These are phyloP conservation scores for Cladophialophora exuberans DNA, from an alignment of 2,329 filamentous ascomycete species.

Conservation along the genomic window DNA sequence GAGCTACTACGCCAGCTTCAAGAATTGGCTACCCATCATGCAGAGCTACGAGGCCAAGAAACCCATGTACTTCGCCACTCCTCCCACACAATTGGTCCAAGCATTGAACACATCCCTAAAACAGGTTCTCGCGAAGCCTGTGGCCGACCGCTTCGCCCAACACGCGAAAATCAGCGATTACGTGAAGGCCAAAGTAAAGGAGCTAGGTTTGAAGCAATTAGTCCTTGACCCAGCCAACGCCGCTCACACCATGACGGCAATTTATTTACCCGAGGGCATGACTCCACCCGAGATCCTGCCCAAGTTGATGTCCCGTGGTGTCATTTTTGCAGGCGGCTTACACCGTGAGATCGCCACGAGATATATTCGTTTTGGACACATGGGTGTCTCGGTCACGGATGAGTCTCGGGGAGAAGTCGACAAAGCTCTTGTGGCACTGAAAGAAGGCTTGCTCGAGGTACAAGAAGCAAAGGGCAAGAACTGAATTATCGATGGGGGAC, in stretches of 20 bases:
- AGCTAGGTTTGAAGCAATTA: constrained; percentile 84
- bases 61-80: constrained; percentile 96
- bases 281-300: constrained; percentile 82
- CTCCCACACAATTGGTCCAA: constrained; percentile 89
- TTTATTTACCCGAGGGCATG: constrained; percentile 86
- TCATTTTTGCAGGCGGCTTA: constrained; percentile 92
- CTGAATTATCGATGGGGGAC: background rate
- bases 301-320: constrained; percentile 79
- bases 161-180: constrained; percentile 80
- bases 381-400: constrained; percentile 92
- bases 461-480: constrained; percentile 59
- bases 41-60: constrained; percentile 98
- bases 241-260: constrained; percentile 96
- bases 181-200: constrained; percentile 80
- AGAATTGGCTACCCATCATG: constrained; percentile 99
- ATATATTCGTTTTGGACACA: constrained; percentile 96
- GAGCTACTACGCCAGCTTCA: constrained; percentile 94
- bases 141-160: constrained; percentile 79
- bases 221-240: constrained; percentile 85
- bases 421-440: constrained; percentile 77
- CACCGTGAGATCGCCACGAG: constrained; percentile 93
- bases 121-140: constrained; percentile 79
- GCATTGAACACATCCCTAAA: constrained; percentile 86
- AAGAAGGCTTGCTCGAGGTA: constrained; percentile 73
- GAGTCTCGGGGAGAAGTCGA: constrained; percentile 79